Evolutionary conservation across 2,329 filamentous ascomycete genomes (phyloP), one percentile per base, ranked within the genome.

Genomic region (Acephala macrosclerotiorum): DNA sequence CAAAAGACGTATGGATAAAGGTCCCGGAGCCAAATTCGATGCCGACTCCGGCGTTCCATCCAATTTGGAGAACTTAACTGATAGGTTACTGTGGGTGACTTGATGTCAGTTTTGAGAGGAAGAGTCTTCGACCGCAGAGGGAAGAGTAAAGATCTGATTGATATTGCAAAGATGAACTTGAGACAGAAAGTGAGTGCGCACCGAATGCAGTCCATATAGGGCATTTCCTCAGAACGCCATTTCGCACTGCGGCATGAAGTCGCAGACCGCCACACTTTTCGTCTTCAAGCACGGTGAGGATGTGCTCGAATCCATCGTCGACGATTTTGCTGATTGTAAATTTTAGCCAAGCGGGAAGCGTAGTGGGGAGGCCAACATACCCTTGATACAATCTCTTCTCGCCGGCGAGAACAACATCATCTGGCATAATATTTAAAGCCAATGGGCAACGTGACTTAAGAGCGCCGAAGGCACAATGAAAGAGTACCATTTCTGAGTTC

Each of bases 181-280:
- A 33, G 29, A 33, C 9, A 33, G 29, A 9, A 33, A n/a, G n/a
- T n/a, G n/a, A 33, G 29, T 5, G 9, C 9, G 29, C 4, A 88
- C 87, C 78, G 71, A 90, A 90, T 2, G 87, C 87, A 2, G 87
- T 89, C 87, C 87, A 90, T 8, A 90, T 81, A 1, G 87, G 87
- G 70, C 85, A 87, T 59, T 79, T 79, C 35, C 78, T 79, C 58
- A 88, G 73, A 60, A 83, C 81, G 1, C 85, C 87, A n/a, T 84
- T 82, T 79, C 81, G 83, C 0, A 87, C 82, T 1, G 84, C 80
- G 14, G 85, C 84, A 57, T 88, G 86, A 0, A 90, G 81, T 12
- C 87, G 83, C 1, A 85, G 64, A 1, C 82, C 83, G 11, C 78
- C 76, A 1, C 82, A 85, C 25, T 80, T 76, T 1, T 69, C 58